Percentiles rank a stretch among this genome's conserved stretches.
Evolutionary conservation across 2,329 filamentous ascomycete genomes (phyloP).

Genomic region (Acrocalymma vagum): DNA sequence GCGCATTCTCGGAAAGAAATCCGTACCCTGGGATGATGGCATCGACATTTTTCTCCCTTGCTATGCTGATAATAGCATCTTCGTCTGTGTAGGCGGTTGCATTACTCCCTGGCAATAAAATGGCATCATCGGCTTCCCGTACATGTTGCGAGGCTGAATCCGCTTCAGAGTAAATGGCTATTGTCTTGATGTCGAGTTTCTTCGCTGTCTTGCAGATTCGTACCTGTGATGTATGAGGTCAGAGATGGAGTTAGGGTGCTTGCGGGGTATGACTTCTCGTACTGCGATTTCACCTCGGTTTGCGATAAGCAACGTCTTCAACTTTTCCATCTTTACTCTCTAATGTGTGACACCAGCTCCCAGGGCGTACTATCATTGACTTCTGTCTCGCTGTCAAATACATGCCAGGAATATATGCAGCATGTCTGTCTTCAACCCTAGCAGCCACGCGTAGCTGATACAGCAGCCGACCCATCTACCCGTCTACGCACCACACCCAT

Average conservation of each 20-base stretch:
- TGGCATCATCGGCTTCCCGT: constrained; percentile 61
- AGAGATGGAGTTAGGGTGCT: constrained; percentile 7
- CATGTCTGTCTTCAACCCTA: too few relatives aligned
- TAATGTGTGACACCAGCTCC: constrained; percentile 2
- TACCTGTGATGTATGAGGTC: constrained; percentile 36
- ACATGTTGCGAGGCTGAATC: constrained; percentile 66
- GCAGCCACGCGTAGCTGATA: too few relatives aligned
- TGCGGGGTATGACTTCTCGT: constrained; percentile 1
- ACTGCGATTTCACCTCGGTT: constrained; percentile 21
- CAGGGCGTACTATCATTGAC: constrained; percentile 1
- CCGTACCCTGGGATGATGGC: constrained; percentile 74
- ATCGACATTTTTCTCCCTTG: constrained; percentile 58
- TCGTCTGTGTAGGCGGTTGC: constrained; percentile 60
- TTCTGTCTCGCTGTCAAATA: too few relatives aligned
- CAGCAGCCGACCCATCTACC: constrained; percentile 11
- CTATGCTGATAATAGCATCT: constrained; percentile 60
- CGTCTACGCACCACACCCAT: constrained; percentile 6
- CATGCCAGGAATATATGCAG: too few relatives aligned
- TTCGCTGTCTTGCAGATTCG: constrained; percentile 62
- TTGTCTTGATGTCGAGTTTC: constrained; percentile 59
- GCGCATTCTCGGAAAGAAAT: constrained; percentile 70
- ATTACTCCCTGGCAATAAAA: constrained; percentile 58
- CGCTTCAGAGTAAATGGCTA: constrained; percentile 66
- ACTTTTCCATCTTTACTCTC: constrained; percentile 48
- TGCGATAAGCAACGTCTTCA: constrained; percentile 62